Conservation (phyloP, 164 flowering plant species). For the Aristolochia contorta region DNA sequence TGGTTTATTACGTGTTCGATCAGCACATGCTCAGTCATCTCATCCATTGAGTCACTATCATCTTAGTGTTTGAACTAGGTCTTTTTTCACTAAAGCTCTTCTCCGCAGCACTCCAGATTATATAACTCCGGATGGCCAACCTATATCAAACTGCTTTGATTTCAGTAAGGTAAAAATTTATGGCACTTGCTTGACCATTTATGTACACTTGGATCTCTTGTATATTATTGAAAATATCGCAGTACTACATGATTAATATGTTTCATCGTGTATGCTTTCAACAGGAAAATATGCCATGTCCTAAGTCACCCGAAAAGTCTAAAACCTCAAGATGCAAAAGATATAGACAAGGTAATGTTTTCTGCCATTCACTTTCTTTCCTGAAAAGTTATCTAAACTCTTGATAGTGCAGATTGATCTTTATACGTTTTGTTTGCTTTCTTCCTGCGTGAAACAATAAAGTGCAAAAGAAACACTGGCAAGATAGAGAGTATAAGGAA, state of each 20-base stretch:
- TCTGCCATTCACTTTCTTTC: too few relatives aligned
- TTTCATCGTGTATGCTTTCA: background rate
- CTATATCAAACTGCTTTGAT: slow-evolving; percentile 29
- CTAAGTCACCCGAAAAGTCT: slow-evolving; percentile 72
- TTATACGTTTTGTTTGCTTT: too few relatives aligned
- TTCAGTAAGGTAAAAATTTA: slow-evolving; percentile 41
- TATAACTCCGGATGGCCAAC: slow-evolving; percentile 76
- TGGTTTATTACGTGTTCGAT: background rate
- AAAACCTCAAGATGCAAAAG: slow-evolving; percentile 45
- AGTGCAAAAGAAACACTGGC: too few relatives aligned
- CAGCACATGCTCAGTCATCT: background rate
- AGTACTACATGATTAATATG: background rate
- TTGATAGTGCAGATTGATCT: too few relatives aligned
- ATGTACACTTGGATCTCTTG: background rate
- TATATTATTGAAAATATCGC: background rate
- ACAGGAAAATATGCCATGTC: slow-evolving; percentile 67
- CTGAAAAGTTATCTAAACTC: too few relatives aligned
- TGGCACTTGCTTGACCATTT: background rate
- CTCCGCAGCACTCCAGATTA: slow-evolving; percentile 82
- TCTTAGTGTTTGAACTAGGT: background rate
- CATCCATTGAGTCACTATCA: background rate
- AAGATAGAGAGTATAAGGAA: too few relatives aligned
- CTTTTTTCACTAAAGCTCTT: background rate
- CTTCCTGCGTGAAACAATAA: too few relatives aligned
- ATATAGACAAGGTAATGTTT: slow-evolving; percentile 38